These are phyloP conservation scores for Cryptococcus wingfieldii DNA, from an alignment of 1,284 basidiomycete genomes.

Conservation along the genomic window DNA sequence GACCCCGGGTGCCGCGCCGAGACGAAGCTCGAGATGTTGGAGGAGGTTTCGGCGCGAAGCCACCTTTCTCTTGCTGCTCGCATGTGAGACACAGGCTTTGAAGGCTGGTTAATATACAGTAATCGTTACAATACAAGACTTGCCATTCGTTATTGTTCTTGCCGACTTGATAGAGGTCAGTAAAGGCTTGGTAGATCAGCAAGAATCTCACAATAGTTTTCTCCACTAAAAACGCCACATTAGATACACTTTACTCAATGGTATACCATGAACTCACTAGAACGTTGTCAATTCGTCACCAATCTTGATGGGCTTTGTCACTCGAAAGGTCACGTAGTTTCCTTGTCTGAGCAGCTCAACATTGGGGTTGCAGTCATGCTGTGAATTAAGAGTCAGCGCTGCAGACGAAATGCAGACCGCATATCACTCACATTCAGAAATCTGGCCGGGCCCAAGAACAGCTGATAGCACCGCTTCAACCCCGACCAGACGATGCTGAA, in stretches of 20 bases:
- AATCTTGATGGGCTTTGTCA: constrained; percentile 31
- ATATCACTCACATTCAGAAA: constrained; percentile 45
- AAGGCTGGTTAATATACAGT: background rate
- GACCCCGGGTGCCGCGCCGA: constrained; percentile 12
- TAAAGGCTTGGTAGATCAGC: background rate
- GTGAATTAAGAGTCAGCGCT: background rate
- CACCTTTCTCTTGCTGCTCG: constrained; percentile 25
- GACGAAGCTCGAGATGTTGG: constrained; percentile 9
- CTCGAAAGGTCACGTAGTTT: constrained; percentile 42
- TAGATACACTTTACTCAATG: background rate
- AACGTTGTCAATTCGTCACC: constrained; percentile 47
- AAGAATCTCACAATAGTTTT: constrained; percentile 34
- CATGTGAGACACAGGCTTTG: constrained; percentile 40
- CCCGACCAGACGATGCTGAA: constrained; percentile 47
- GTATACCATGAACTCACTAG: constrained; percentile 33
- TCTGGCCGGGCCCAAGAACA: constrained; percentile 48
- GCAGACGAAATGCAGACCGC: background rate
- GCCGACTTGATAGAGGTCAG: constrained; percentile 24
- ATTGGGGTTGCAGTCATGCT: constrained; percentile 49
- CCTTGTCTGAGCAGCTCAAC: constrained; percentile 41
- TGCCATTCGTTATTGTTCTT: constrained; percentile 40
- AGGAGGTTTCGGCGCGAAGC: constrained; percentile 22
- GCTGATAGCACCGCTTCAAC: constrained; percentile 36
- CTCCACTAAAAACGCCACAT: constrained; percentile 21
- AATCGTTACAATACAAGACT: constrained; percentile 3